Base-by-base conservation (phyloP, 352 stramenopile genomes). In the Phytopythium ostracodes region DNA sequence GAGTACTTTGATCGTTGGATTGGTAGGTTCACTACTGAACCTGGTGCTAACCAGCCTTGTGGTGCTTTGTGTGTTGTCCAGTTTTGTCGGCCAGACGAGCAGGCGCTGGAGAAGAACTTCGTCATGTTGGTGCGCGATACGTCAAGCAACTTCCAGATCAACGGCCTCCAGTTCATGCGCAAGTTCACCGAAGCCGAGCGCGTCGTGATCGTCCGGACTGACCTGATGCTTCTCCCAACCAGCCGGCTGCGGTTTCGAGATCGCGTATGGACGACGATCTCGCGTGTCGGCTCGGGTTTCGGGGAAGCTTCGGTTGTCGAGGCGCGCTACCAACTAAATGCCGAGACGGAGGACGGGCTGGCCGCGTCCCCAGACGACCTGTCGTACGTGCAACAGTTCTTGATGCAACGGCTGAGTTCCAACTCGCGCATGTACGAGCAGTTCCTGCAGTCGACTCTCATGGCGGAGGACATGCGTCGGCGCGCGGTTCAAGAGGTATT, bases 81-180 rank as follows among this genome's bases (percentile, higher is more conserved):
- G 68, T 60, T 67, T 40, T 36, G 50, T 9, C 54, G 55, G 46
- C 29, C 4, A 1, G 24, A 29, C 35, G 66, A 69, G 9, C 52
- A 69, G 10, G 31, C 65, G 33, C 57, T 69, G 10, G 61, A 69
- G 25, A 75, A 70, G 29, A 67, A 62, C 36, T 72, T 72, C 27
- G 57, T 65, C 15, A 51, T 70, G 58, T 56, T 43, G 27, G 0
- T 70, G 0, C 62, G 60, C 10, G 65, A 59, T 33, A 51, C 58
- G 1, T 56, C 54, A 3, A 66, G 65, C 10, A 25, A 65, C 47
- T 18, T 72, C 12, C 56, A 66, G 27, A 25, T 72, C 2, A 59
- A 67, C 27, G 65, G 68, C 8, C 29, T 72, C 2, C 68, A 75
- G 62, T 70, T 63, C 56, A 63, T 75, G 46, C 49, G 70, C 35